Percentiles rank a stretch among this genome's conserved stretches.
These are phyloP conservation scores for Pisolithus microcarpus DNA, from an alignment of 768 basidiomycete genomes.

Conservation along the genomic window DNA sequence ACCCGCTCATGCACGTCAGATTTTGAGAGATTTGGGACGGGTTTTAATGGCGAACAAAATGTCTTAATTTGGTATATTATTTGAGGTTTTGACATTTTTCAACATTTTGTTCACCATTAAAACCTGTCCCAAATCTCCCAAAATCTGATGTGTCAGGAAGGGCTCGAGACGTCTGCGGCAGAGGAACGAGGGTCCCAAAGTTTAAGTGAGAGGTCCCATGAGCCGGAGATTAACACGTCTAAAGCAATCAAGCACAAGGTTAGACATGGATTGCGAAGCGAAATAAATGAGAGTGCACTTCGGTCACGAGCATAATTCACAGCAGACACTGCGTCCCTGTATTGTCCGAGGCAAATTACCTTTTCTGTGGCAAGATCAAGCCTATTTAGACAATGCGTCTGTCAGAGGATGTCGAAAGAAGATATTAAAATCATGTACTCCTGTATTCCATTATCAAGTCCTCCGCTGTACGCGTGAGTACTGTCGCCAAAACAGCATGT, in stretches of 20 bases:
- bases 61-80: too few relatives aligned
- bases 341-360: conserved; percentile 69
- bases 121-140: too few relatives aligned
- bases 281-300: conserved; percentile 38
- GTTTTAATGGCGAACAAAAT: too few relatives aligned
- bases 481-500: conserved; percentile 63
- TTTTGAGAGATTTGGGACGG: too few relatives aligned
- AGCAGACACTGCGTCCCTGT: conserved; percentile 71
- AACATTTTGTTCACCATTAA: too few relatives aligned
- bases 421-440: conserved; percentile 45
- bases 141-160: conserved; percentile 42
- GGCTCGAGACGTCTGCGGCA: conserved; percentile 44
- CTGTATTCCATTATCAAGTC: conserved; percentile 75
- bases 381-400: conserved; percentile 33
- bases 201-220: conserved; percentile 86
- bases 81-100: too few relatives aligned
- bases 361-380: conserved; percentile 72
- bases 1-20: conserved; percentile 44
- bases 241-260: neutral
- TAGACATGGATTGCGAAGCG: neutral
- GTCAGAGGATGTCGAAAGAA: conserved; percentile 31
- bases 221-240: conserved; percentile 78
- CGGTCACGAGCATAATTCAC: conserved; percentile 62
- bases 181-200: conserved; percentile 79
- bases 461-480: conserved; percentile 72